phyloP scores from a whole-genome alignment of 805 yeast species.

The Saturnispora kantuleensis region DNA sequence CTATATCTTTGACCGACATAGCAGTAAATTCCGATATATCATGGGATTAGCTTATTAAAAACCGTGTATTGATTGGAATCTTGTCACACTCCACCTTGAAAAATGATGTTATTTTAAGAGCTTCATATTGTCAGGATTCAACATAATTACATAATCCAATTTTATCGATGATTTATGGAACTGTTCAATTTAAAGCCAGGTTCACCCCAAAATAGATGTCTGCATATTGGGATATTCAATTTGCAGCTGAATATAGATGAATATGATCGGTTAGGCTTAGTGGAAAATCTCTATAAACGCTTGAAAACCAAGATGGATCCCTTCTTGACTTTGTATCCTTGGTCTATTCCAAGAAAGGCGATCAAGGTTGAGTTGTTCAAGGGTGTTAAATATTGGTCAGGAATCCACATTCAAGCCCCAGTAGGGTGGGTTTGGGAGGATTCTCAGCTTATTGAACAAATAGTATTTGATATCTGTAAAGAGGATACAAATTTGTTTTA shows the following conservation, averaged over 20 bases:
- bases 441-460: slow-evolving; percentile 33
- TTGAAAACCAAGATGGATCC: slow-evolving; percentile 19
- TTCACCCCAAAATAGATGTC: not conserved
- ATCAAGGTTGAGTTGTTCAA: slow-evolving; percentile 17
- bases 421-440: slow-evolving; percentile 37
- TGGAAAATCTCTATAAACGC: not conserved
- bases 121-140: too few relatives aligned
- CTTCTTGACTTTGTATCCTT: slow-evolving; percentile 29
- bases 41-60: too few relatives aligned
- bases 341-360: slow-evolving; percentile 32
- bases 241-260: slow-evolving; percentile 1
- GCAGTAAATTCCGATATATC: too few relatives aligned
- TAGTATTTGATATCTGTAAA: slow-evolving; percentile 30
- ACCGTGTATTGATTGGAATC: too few relatives aligned
- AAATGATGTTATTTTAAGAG: too few relatives aligned
- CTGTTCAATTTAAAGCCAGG: slow-evolving; percentile 1
- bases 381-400: slow-evolving; percentile 15
- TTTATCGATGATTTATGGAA: not conserved
- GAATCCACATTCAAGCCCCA: slow-evolving; percentile 30
- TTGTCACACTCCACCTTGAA: too few relatives aligned
- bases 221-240: slow-evolving; percentile 1
- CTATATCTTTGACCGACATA: too few relatives aligned
- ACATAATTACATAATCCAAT: not conserved
- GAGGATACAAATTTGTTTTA: slow-evolving; percentile 28
- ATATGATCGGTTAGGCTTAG: not conserved